phyloP scores from a whole-genome alignment of 306 rosid genomes.

The Benincasa hispida region DNA sequence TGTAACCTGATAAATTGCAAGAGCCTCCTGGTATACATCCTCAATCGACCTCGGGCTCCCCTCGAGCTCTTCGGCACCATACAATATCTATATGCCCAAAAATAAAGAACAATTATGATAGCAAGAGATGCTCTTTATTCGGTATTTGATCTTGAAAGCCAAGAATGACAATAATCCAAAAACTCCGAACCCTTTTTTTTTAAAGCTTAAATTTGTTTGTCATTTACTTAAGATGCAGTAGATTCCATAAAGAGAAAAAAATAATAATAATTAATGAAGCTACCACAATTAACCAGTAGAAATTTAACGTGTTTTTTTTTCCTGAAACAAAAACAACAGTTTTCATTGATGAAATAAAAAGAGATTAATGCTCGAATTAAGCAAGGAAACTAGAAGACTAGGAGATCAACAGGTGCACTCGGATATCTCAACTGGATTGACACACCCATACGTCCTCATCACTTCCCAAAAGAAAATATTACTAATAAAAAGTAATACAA shows the following conservation, averaged over 20 bases:
- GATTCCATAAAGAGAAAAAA: not conserved
- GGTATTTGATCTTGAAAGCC: not conserved
- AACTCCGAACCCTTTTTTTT: not conserved
- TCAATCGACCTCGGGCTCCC: conserved; percentile 18
- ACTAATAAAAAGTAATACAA: no score
- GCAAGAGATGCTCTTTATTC: not conserved
- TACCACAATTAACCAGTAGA: not conserved
- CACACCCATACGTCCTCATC: no score
- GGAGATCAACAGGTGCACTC: no score
- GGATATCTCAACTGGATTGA: no score
- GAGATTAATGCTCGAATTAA: no score
- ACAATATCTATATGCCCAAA: conserved; percentile 31
- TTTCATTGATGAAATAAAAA: no score
- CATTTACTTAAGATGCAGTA: not conserved
- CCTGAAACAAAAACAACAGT: no score
- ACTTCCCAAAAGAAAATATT: no score
- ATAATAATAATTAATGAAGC: not conserved
- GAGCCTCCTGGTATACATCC: conserved; percentile 41
- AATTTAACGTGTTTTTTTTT: no score
- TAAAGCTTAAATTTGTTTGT: not conserved
- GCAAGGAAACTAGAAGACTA: no score
- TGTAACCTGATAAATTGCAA: conserved; percentile 37
- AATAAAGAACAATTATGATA: not conserved
- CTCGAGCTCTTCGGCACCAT: conserved; percentile 32
- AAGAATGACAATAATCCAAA: not conserved